Evolutionary conservation across 2,329 filamentous ascomycete genomes (phyloP).

Genomic region (Fusarium fujikuroi): DNA sequence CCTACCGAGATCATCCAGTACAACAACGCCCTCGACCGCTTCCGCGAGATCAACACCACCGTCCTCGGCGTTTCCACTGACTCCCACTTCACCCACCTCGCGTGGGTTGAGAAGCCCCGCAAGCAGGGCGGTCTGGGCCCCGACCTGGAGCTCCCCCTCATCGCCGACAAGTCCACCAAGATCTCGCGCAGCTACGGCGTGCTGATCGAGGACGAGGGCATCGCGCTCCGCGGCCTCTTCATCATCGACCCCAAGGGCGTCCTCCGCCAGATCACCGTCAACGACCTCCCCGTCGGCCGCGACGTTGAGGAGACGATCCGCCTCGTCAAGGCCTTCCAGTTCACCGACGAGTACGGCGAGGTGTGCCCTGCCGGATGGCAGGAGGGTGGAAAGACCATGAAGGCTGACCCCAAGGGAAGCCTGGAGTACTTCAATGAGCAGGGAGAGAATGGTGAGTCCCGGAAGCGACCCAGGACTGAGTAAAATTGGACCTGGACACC

Average conservation of each 20-base stretch:
- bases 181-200: slow-evolving; percentile 72
- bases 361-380: slow-evolving; percentile 69
- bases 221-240: slow-evolving; percentile 72
- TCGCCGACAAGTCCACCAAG: slow-evolving; percentile 70
- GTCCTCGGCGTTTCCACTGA: slow-evolving; percentile 72
- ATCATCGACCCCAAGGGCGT: slow-evolving; percentile 72
- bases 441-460: slow-evolving; percentile 39
- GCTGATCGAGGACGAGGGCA: slow-evolving; percentile 70
- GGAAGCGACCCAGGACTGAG: slow-evolving; percentile 35
- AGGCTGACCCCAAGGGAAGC: slow-evolving; percentile 62
- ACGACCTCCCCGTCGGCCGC: slow-evolving; percentile 72
- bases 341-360: slow-evolving; percentile 85
- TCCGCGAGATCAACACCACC: slow-evolving; percentile 66
- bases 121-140: slow-evolving; percentile 71
- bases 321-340: slow-evolving; percentile 79
- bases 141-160: slow-evolving; percentile 68
- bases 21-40: slow-evolving; percentile 69
- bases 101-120: slow-evolving; percentile 67
- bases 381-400: slow-evolving; percentile 59
- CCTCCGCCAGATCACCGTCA: slow-evolving; percentile 72
- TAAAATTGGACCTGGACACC: slow-evolving; percentile 5
- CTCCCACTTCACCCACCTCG: slow-evolving; percentile 66
- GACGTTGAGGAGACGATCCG: slow-evolving; percentile 72
- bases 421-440: slow-evolving; percentile 58
- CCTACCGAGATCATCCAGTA: slow-evolving; percentile 74